Conservation (phyloP, 495 filamentous ascomycete species). For the Halenospora varia region DNA sequence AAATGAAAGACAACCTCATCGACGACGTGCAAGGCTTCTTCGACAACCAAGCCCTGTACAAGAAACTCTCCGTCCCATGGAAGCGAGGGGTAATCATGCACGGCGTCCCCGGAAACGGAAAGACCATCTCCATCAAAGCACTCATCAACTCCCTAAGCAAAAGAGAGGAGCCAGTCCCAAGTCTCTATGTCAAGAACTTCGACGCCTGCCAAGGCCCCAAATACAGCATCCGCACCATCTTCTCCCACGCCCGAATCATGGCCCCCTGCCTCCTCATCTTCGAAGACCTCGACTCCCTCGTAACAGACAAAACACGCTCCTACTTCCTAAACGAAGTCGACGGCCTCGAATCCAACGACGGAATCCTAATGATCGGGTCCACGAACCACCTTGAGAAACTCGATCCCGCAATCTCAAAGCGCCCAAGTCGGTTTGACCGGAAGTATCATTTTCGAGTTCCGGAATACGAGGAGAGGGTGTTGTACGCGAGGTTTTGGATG, state of each 20-base stretch:
- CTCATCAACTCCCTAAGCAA: constrained; percentile 49
- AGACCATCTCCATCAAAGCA: constrained; percentile 65
- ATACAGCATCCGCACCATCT: constrained; percentile 39
- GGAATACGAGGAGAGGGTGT: constrained; percentile 40
- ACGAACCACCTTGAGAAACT: constrained; percentile 57
- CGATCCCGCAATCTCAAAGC: constrained; percentile 58
- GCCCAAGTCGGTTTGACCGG: constrained; percentile 62
- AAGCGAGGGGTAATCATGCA: constrained; percentile 56
- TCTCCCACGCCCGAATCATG: constrained; percentile 41
- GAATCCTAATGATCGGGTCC: constrained; percentile 59
- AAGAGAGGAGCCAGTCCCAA: constrained; percentile 33
- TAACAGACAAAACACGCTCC: constrained; percentile 45
- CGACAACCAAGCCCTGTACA: constrained; percentile 46
- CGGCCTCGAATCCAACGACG: constrained; percentile 61
- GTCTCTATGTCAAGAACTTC: constrained; percentile 50
- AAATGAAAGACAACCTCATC: constrained; percentile 55
- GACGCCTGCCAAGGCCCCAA: constrained; percentile 21
- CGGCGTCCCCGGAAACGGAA: constrained; percentile 60
- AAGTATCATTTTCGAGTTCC: constrained; percentile 60
- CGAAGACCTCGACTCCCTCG: constrained; percentile 61
- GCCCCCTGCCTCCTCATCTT: constrained; percentile 51
- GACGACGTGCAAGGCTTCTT: constrained; percentile 59
- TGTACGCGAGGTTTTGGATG: constrained; percentile 54
- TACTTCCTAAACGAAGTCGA: constrained; percentile 72
- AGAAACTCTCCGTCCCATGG: constrained; percentile 54